Evolutionary conservation across 2,329 filamentous ascomycete genomes (phyloP).

Genomic region (Diaporthe citriasiana): DNA sequence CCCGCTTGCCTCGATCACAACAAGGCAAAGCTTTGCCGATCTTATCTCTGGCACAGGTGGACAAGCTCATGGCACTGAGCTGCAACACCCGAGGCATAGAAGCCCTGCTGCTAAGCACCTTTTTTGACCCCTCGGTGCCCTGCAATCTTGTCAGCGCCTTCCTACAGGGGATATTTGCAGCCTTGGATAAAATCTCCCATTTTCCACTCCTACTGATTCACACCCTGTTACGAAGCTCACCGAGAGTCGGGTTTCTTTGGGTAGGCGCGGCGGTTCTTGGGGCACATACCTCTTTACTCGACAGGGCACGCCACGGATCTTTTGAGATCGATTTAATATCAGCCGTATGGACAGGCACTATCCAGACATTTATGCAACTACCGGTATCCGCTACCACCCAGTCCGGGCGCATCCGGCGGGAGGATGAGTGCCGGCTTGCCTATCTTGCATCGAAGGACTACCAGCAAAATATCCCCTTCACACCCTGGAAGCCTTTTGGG

Average conservation of each 20-base stretch:
- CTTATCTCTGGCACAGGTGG: neutral
- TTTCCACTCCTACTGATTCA: neutral
- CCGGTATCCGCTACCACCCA: neutral
- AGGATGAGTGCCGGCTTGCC: conserved; percentile 26
- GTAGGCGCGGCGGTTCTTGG: neutral
- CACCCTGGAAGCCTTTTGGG: neutral
- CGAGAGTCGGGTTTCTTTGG: conserved; percentile 1
- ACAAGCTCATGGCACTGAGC: conserved; percentile 8
- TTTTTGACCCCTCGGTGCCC: conserved; percentile 4
- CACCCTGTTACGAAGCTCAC: neutral
- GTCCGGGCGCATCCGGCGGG: neutral
- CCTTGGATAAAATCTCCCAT: neutral
- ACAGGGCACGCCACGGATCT: neutral
- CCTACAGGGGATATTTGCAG: conserved; percentile 19
- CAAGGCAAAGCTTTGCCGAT: neutral
- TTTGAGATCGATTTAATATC: conserved; percentile 2
- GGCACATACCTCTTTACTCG: neutral
- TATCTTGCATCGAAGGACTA: conserved; percentile 4
- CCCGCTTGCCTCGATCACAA: neutral
- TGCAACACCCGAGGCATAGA: conserved; percentile 12
- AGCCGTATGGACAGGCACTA: conserved; percentile 10
- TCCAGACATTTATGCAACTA: conserved; percentile 25
- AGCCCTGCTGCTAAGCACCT: neutral
- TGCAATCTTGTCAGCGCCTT: conserved; percentile 16
- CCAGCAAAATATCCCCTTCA: neutral